These are phyloP conservation scores for Fusarium coicis DNA, from an alignment of 2,329 filamentous ascomycete species.

Conservation along the genomic window DNA sequence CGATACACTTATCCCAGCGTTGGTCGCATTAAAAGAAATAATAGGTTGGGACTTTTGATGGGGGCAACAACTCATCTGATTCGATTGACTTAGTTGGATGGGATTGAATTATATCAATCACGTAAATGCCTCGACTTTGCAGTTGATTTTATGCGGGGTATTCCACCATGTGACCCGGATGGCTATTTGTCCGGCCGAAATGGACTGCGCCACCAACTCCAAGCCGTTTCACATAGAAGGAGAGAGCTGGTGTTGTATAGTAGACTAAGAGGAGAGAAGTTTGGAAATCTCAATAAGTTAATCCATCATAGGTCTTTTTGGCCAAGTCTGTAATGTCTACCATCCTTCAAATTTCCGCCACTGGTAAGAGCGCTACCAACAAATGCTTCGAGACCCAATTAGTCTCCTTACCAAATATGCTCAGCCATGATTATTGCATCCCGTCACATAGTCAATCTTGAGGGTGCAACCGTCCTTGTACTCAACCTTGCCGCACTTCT, in stretches of 20 bases:
- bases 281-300: accelerated
- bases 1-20: too few relatives aligned
- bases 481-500: not conserved
- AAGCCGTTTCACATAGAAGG: not conserved
- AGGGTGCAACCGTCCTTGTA: accelerated
- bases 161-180: accelerated
- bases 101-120: too few relatives aligned
- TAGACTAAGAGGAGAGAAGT: not conserved
- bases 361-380: not conserved
- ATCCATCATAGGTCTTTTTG: not conserved
- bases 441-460: not conserved
- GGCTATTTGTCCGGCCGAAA: not conserved
- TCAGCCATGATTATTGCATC: not conserved
- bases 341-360: accelerated
- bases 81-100: too few relatives aligned
- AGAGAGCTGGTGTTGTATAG: not conserved
- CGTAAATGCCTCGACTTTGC: not conserved
- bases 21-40: too few relatives aligned
- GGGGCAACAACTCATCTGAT: not conserved
- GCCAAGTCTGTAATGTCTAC: not conserved
- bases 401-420: too few relatives aligned
- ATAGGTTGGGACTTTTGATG: accelerated
- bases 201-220: accelerated
- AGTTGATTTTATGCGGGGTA: not conserved
- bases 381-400: not conserved